Base-by-base conservation (phyloP, 2,329 filamentous ascomycete genomes). In the Ophiostoma sp. region DNA sequence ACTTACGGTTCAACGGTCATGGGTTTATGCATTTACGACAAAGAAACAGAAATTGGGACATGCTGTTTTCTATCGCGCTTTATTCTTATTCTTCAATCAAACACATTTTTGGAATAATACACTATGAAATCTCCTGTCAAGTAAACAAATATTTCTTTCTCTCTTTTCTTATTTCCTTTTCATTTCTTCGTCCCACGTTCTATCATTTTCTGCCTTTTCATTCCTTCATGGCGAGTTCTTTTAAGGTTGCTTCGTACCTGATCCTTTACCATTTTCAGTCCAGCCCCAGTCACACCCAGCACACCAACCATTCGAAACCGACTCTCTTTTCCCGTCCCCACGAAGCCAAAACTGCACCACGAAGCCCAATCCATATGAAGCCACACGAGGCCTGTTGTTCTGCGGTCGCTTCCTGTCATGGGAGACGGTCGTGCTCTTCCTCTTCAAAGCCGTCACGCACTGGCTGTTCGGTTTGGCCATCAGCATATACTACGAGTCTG, bases 381-480 rank as follows among this genome's bases (percentile, higher is more conserved):
- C n/a, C n/a, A n/a, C n/a, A n/a, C 36, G 36, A 39, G 36, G 36
- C 36, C 36, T 39, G 36, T 39, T 39, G 36, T 39, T 39, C 36
- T 39, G 36, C 9, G n/a, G 36, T 39, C 36, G 36, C n/a, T n/a
- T 77, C 61, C 78, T 75, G 0, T 77, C 76, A 1, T 80, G 79
- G 79, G 77, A 78, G 74, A 80, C 78, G 6, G 69, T 79, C 28
- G 75, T 76, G 33, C 75, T 81, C 55, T 80, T 81, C 64, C 63
- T 69, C 22, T 76, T 78, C 69, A 80, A 80, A 73, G 75, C 79
- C 12, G 76, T 74, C n/a, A 75, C 80, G 6, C 79, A 81, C 74
- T 80, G 80, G 79, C 73, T 81, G 52, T 79, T 81, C 68, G 79
- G 80, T 69, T 76, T 79, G 9, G 75, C 76, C 28, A 78, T 80